Evolutionary conservation across 1,139 yeast genomes (phyloP).

Genomic region (Scheffersomyces segobiensis): DNA sequence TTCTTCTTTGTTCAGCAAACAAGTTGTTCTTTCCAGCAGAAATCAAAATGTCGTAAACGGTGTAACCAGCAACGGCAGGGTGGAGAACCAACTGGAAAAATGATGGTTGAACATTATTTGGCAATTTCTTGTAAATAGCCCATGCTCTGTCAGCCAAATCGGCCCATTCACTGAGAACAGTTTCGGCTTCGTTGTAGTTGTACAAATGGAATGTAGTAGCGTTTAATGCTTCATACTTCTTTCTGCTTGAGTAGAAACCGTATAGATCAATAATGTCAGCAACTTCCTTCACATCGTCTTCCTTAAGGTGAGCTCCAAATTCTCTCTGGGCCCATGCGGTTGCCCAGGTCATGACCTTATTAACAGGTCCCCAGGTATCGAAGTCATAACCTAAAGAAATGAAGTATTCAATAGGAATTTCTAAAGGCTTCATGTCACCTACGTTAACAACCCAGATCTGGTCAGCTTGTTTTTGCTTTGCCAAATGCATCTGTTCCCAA

Average conservation of each 20-base stretch:
- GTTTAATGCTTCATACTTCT: conserved; percentile 15
- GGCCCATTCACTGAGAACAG: neutral
- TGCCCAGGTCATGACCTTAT: conserved; percentile 12
- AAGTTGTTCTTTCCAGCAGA: conserved; percentile 1
- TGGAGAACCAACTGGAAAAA: neutral
- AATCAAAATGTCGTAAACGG: neutral
- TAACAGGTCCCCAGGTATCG: conserved; percentile 12
- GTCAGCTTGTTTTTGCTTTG: neutral
- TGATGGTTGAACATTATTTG: neutral
- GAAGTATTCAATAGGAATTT: conserved; percentile 7
- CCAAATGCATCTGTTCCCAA: conserved; percentile 1
- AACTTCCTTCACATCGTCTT: conserved; percentile 9
- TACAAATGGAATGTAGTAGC: conserved; percentile 11
- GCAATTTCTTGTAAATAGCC: neutral
- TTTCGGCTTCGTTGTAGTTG: conserved; percentile 15
- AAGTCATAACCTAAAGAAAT: conserved; percentile 15
- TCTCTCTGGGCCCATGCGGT: conserved; percentile 13
- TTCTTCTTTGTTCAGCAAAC: neutral
- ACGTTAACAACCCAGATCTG: neutral
- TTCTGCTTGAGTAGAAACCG: conserved; percentile 14
- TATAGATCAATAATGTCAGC: conserved; percentile 16
- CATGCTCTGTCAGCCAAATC: neutral
- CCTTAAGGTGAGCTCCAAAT: conserved; percentile 11
- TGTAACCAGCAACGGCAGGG: neutral
- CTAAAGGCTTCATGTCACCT: neutral